Conservation (phyloP, 2,329 filamentous ascomycete genomes). For the Hortaea werneckii region DNA sequence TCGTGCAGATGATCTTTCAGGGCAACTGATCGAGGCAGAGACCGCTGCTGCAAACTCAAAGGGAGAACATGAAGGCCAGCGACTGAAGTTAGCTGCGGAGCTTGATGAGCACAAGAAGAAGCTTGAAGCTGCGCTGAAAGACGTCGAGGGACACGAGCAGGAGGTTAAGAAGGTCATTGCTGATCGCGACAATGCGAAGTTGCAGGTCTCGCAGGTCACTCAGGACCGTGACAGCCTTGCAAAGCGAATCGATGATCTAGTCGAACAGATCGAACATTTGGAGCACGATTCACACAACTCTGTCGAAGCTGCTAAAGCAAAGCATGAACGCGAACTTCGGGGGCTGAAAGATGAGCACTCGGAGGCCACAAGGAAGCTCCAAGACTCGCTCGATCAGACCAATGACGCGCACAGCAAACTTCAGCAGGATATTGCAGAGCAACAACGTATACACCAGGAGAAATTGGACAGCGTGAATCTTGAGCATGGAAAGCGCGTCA, state of each 20-base stretch:
- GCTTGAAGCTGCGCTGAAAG: conserved; percentile 6
- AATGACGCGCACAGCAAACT: conserved; percentile 1
- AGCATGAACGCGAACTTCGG: background rate
- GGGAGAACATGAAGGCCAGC: conserved; percentile 3
- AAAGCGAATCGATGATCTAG: conserved; percentile 7
- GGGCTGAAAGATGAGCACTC: background rate
- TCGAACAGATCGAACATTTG: conserved; percentile 2
- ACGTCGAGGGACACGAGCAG: conserved; percentile 5
- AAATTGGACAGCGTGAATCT: background rate
- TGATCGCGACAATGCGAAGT: conserved; percentile 5
- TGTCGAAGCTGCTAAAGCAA: conserved; percentile 2
- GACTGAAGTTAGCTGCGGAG: conserved; percentile 6
- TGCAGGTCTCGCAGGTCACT: background rate
- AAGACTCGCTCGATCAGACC: conserved; percentile 2
- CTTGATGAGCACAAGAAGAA: conserved; percentile 8
- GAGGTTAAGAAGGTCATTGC: conserved; percentile 4
- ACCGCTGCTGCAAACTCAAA: conserved; percentile 1
- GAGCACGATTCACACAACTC: conserved; percentile 5
- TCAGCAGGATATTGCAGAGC: background rate
- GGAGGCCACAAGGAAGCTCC: background rate
- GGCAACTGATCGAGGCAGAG: conserved; percentile 9
- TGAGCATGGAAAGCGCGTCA: conserved; percentile 1
- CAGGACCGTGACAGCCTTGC: conserved; percentile 6
- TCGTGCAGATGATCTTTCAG: conserved; percentile 4
- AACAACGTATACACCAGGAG: conserved; percentile 2